Base-by-base conservation (phyloP, 768 basidiomycete species). In the Tulasnella sp. region DNA sequence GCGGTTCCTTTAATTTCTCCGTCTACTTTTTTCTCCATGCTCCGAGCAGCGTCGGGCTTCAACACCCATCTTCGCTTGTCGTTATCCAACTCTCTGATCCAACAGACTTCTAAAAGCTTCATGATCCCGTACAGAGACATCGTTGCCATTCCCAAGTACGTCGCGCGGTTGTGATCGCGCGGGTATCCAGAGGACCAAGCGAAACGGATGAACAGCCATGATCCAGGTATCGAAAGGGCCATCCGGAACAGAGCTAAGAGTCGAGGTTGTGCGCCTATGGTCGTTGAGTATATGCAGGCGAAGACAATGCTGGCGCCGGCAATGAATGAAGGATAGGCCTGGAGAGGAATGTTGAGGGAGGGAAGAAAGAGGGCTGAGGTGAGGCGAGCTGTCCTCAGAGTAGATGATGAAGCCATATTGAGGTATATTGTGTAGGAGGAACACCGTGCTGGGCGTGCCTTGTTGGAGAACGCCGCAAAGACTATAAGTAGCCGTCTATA, bases 211-310 rank as follows among this genome's bases (percentile, higher is more conserved):
- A 70, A 51, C 5, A 16, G 44, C 39, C 40, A 79, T 18, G 44
- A 1, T n/a, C 57, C 79, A 10, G 79, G 79, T 39, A 79, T 39
- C 6, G 77, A 78, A 1, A 78, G 70, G 6, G 71, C 20, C 44
- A 79, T 44, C 23, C 79, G 79, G 55, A 79, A 37, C 7, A 51
- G 9, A 29, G 40, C 48, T 15, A 70, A n/a, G 16, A 39, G 29
- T 23, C 75, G 75, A n/a, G 55, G 15, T 3, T 75, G 15, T n/a
- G 32, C n/a, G 20, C 39, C n/a, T 1, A 77, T 26, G 32, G 55
- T 42, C 6, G 76, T 77, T 13, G 75, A 51, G 70, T 77, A 77
- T 29, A 77, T 77, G 76, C 76, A 77, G 32, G 40, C 35, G 26
- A 42, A 39, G 39, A 77, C 69, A 26, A 77, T 70, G 67, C 1